phyloP scores from a whole-genome alignment of 1,284 basidiomycete species.

The Ustilago loliicola region DNA sequence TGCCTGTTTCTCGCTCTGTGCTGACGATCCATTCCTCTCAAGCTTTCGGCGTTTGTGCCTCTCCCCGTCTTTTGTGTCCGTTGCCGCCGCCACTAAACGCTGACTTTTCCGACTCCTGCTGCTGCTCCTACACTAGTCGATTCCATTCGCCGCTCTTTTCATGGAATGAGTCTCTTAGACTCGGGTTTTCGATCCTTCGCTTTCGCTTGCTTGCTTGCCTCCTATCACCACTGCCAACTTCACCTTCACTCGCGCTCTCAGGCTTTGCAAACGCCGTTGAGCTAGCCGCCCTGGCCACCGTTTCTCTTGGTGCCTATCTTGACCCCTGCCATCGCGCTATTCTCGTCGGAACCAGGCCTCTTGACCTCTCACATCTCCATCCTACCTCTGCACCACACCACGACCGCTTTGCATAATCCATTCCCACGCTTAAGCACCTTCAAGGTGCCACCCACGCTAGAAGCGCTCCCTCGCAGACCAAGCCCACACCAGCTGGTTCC shows the following conservation, averaged over 20 bases:
- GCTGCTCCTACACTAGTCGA: not conserved
- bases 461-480: not conserved
- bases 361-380: not conserved
- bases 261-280: not conserved
- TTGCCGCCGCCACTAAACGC: constrained; percentile 3
- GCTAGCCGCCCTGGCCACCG: constrained; percentile 5
- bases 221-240: not conserved
- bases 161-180: constrained; percentile 3
- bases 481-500: not conserved
- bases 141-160: constrained; percentile 17
- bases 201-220: constrained; percentile 10
- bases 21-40: not conserved
- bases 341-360: not conserved
- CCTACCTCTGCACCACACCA: not conserved
- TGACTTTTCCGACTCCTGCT: not conserved
- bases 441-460: constrained; percentile 3
- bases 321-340: not conserved
- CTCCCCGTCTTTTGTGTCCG: constrained; percentile 1
- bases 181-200: constrained; percentile 18
- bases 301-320: not conserved
- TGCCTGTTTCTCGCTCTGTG: not conserved
- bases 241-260: not conserved
- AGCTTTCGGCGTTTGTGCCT: not conserved
- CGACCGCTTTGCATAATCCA: not conserved
- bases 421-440: constrained; percentile 1